A percentile compares a stretch with the other conserved stretches of the same genome.
These are phyloP conservation scores for Backusella morwellensis DNA, from an alignment of 192 early-diverging fungal species.

Conservation along the genomic window DNA sequence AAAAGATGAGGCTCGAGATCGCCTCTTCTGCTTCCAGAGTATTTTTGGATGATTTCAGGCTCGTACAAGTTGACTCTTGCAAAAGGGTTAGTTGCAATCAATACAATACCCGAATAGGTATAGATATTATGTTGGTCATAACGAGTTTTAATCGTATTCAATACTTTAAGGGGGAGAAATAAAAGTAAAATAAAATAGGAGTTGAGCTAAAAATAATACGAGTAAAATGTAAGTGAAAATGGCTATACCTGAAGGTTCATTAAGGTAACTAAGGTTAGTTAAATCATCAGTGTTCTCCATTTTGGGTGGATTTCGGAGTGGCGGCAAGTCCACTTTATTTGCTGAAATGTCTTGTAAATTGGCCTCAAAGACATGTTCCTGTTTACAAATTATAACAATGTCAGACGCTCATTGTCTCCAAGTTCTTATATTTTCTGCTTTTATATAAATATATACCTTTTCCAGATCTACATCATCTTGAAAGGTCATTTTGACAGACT, in stretches of 20 bases:
- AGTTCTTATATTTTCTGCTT: neutral
- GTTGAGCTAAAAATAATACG: neutral
- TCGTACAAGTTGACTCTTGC: slow-evolving; percentile 83
- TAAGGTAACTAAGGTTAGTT: slow-evolving; percentile 89
- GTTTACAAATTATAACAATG: slow-evolving; percentile 1
- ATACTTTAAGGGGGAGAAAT: slow-evolving; percentile 49
- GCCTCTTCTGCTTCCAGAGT: slow-evolving; percentile 89
- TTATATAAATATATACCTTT: slow-evolving; percentile 6
- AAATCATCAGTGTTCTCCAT: slow-evolving; percentile 89
- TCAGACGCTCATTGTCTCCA: neutral
- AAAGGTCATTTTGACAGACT: slow-evolving; percentile 62
- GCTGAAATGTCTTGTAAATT: slow-evolving; percentile 71
- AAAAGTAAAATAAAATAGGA: slow-evolving; percentile 6
- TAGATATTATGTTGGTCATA: slow-evolving; percentile 95
- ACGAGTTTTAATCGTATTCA: slow-evolving; percentile 89
- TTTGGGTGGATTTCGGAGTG: slow-evolving; percentile 91
- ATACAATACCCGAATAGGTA: slow-evolving; percentile 98
- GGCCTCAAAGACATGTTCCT: slow-evolving; percentile 73
- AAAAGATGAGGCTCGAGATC: slow-evolving; percentile 98
- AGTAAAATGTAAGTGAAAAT: neutral
- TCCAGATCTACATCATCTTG: slow-evolving; percentile 43
- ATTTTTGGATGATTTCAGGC: slow-evolving; percentile 87
- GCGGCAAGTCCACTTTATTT: slow-evolving; percentile 75
- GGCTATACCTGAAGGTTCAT: slow-evolving; percentile 76
- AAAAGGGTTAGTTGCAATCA: slow-evolving; percentile 98